Evolutionary conservation across 108 stramenopile species (phyloP), one percentile per base, ranked within the genome.

Genomic region (Seminavis robusta): DNA sequence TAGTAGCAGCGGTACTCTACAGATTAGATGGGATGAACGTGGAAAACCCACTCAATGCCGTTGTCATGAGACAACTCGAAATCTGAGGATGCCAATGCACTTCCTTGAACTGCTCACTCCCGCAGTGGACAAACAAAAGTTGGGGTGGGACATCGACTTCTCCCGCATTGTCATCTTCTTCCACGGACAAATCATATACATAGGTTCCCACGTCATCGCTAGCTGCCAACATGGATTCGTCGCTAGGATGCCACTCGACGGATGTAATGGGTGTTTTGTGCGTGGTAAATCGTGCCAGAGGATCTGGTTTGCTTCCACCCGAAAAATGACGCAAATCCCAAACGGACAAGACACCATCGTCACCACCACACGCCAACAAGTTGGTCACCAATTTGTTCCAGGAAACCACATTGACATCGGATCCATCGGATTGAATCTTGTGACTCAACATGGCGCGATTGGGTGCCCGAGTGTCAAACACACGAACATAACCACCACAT

Each of bases 81-180:
- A 99, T 92, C 72, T 98, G 98, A 20, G 95, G 95, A 73, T 98
- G 97, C 90, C 94, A 97, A 53, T 93, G 95, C 21, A 87, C 70
- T 72, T 98, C 98, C 73, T 97, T 98, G 62, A 94, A 84, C 51
- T 90, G 84, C 26, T 76, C 64, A 28, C 89, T 89, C 8, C 97
- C 97, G 43, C 81, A 94, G 69, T 98, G 97, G 27, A 97, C 74
- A 81, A 99, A 99, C 23, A 99, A 78, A 41, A 99, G 83, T 77
- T 99, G 98, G 2, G 98, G 95, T 19, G 98, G 98, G 46, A 98
- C 79, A 25, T 90, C 81, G 25, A 61, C 74, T 28, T 79, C 74
- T 70, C 73, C 21, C 67, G 56, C 28, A 25, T 43, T 41, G 33
- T 71, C 71, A 57, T 99, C 98, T 67, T 94, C 96, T 73, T 99